Evolutionary conservation across 495 filamentous ascomycete genomes (phyloP), one percentile per base, ranked within the genome.

Genomic region (Jackrogersella minutella): DNA sequence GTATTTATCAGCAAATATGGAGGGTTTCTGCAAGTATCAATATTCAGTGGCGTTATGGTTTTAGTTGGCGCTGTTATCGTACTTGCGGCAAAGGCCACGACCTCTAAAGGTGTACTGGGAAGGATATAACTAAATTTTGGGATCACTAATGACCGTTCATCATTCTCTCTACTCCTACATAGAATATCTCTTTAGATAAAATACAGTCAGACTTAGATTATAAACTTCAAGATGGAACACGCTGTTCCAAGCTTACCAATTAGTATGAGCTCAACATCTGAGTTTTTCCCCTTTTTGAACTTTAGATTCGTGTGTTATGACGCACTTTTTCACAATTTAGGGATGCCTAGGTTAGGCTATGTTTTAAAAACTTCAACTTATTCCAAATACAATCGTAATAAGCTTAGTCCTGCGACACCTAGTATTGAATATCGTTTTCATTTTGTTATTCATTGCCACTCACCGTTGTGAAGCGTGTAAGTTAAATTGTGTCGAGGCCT

Each of bases 21-120:
- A 1, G 73, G 77, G 0, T 86, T 78, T 58, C 22, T 62, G 1
- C 36, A 82, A 66, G 66, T 77, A 4, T 76, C 78, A 0, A 78
- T 79, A 7, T 85, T 86, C 33, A 84, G 81, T 58, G 84, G 84
- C 5, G 66, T 73, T 3, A 68, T 46, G 44, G 44, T 62, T 28
- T 52, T 67, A 13, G 37, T 52, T 9, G 58, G 64, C 8, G 30
- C 51, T 19, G 1, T 44, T 13, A 22, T 67, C 14, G 64, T 22
- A 1, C 30, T 67, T 19, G 51, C 26, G 10, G 43, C 57, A 5
- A 67, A 67, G 28, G 51, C 64, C 33, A 28, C 43, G 5, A 67
- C 64, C 8, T 13, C 57, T 7, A 58, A 67, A 13, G 64, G 57
- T 36, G 43, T 67, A n/a, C 16, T 57, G 0, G 64, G 64, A 41